These are phyloP conservation scores for Talaromyces piceae DNA, from an alignment of 2,329 filamentous ascomycete species.

Conservation along the genomic window DNA sequence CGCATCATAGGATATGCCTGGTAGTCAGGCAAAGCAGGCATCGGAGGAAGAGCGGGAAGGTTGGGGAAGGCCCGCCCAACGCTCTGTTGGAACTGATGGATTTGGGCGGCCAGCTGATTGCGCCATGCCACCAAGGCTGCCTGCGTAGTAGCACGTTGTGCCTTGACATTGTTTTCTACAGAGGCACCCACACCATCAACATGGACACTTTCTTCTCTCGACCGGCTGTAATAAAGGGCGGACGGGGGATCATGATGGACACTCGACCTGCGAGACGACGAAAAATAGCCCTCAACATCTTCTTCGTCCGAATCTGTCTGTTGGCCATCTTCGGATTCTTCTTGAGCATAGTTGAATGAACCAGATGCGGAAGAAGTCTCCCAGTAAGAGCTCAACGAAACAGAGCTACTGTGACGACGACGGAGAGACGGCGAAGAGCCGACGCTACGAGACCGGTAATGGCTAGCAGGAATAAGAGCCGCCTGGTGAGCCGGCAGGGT, in stretches of 20 bases:
- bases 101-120: slow-evolving; percentile 64
- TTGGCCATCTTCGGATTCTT: slow-evolving; percentile 30
- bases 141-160: slow-evolving; percentile 37
- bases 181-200: slow-evolving; percentile 14
- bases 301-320: slow-evolving; percentile 17
- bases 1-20: slow-evolving; percentile 66
- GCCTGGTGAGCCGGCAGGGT: slow-evolving; percentile 58
- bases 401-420: slow-evolving; percentile 54
- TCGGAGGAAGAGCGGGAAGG: slow-evolving; percentile 50
- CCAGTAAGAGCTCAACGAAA: slow-evolving; percentile 61
- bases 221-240: slow-evolving; percentile 14
- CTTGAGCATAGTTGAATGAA: slow-evolving; percentile 38
- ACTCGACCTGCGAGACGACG: slow-evolving; percentile 29
- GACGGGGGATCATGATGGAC: slow-evolving; percentile 25
- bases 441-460: slow-evolving; percentile 59
- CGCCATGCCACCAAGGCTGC: slow-evolving; percentile 62
- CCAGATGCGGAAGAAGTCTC: slow-evolving; percentile 46
- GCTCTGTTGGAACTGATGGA: slow-evolving; percentile 69
- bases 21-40: slow-evolving; percentile 59
- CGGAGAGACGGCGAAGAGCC: slow-evolving; percentile 48
- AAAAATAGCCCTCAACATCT: slow-evolving; percentile 21
- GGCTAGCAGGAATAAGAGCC: slow-evolving; percentile 55
- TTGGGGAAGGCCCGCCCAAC: slow-evolving; percentile 61
- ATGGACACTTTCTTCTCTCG: slow-evolving; percentile 14
- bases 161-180: slow-evolving; percentile 20